Evolutionary conservation across 2,329 filamentous ascomycete species (phyloP).

Genomic region (Neonectria punicea): DNA sequence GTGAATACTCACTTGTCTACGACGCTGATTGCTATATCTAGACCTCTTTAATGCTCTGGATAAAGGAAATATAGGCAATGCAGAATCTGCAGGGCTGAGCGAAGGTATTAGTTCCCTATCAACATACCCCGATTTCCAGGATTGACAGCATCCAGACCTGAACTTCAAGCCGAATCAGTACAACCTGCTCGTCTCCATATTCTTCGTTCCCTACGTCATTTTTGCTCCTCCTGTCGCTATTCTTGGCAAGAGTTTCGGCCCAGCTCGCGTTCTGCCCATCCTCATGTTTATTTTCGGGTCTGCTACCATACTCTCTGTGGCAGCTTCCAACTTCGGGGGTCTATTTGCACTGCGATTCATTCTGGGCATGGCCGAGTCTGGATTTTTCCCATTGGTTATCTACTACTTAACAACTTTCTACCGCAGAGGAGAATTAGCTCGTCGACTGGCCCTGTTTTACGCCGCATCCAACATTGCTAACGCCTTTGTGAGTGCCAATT

Average conservation of each 20-base stretch:
- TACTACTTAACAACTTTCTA: slow-evolving; percentile 65
- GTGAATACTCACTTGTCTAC: background rate
- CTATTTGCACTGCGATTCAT: slow-evolving; percentile 62
- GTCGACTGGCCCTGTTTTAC: slow-evolving; percentile 73
- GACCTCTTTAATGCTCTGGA: slow-evolving; percentile 62
- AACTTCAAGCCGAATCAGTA: slow-evolving; percentile 71
- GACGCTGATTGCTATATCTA: slow-evolving; percentile 12
- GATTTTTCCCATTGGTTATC: slow-evolving; percentile 64
- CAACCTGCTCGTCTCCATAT: slow-evolving; percentile 76
- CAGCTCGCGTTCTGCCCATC: slow-evolving; percentile 71
- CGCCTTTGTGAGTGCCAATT: slow-evolving; percentile 46
- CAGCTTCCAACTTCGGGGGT: slow-evolving; percentile 59
- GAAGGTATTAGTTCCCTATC: slow-evolving; percentile 42
- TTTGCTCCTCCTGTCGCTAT: slow-evolving; percentile 70
- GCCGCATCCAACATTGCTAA: slow-evolving; percentile 79
- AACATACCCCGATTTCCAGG: slow-evolving; percentile 56
- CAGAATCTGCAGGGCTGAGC: slow-evolving; percentile 62
- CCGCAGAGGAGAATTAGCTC: slow-evolving; percentile 56
- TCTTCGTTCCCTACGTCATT: slow-evolving; percentile 80
- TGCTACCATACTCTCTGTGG: slow-evolving; percentile 69
- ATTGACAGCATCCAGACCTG: slow-evolving; percentile 52
- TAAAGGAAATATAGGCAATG: slow-evolving; percentile 59
- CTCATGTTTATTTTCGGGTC: slow-evolving; percentile 79
- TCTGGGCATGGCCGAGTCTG: slow-evolving; percentile 65
- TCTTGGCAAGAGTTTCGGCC: slow-evolving; percentile 76